Percentiles rank a stretch among this genome's conserved stretches.
Evolutionary conservation across 805 yeast species (phyloP).

Genomic region (Hanseniaspora lachancei): DNA sequence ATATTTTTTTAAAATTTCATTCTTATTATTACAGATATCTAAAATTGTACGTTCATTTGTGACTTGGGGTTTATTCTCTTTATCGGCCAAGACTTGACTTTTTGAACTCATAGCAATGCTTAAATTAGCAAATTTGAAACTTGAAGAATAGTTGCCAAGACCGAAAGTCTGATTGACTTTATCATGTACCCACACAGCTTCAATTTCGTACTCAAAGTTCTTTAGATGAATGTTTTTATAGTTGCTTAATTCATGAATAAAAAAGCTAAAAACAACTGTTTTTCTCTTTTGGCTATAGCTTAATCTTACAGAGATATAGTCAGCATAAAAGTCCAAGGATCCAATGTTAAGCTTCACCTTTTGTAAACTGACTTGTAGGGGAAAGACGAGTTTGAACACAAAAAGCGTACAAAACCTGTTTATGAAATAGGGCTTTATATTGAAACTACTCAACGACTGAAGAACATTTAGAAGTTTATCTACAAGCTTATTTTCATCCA

Average conservation of each 20-base stretch:
- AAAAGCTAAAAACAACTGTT: neutral
- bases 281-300: neutral
- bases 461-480: neutral
- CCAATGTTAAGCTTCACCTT: neutral
- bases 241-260: constrained; percentile 9
- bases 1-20: neutral
- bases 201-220: constrained; percentile 8
- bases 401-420: neutral
- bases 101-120: neutral
- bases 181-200: neutral
- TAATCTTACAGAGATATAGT: constrained; percentile 7
- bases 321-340: constrained; percentile 5
- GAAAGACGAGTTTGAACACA: neutral
- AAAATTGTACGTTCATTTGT: neutral
- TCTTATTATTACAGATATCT: neutral
- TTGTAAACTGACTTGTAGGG: constrained; percentile 10
- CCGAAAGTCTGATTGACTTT: neutral
- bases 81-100: neutral
- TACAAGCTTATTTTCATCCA: neutral
- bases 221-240: constrained; percentile 2
- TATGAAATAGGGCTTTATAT: neutral
- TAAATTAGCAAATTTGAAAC: constrained; percentile 1
- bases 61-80: neutral
- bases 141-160: constrained; percentile 3
- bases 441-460: neutral